These are phyloP conservation scores for Trichophaea hybrida DNA, from an alignment of 2,329 filamentous ascomycete species.

Conservation along the genomic window DNA sequence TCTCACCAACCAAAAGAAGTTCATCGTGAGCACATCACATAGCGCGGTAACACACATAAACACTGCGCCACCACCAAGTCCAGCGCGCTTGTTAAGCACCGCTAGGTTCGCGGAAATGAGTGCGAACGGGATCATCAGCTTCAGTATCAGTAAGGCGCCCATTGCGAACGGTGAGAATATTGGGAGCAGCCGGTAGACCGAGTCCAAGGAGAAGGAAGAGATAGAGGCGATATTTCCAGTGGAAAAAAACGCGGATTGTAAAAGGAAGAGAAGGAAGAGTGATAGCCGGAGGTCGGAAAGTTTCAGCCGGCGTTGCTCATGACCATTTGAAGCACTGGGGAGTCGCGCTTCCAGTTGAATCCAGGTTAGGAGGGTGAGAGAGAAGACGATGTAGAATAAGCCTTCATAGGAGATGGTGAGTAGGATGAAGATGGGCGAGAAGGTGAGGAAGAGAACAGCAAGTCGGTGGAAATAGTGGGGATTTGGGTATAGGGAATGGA, in stretches of 20 bases:
- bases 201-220: constrained; percentile 85
- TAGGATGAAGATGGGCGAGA: constrained; percentile 86
- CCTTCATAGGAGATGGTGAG: constrained; percentile 96
- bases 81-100: constrained; percentile 58
- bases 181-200: constrained; percentile 72
- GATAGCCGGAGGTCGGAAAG: constrained; percentile 77
- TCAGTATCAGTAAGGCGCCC: constrained; percentile 69
- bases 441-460: constrained; percentile 78
- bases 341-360: constrained; percentile 55
- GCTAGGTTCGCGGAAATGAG: constrained; percentile 89
- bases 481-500: constrained; percentile 65
- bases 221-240: constrained; percentile 92
- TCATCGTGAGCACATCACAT: constrained; percentile 78
- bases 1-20: constrained; percentile 95
- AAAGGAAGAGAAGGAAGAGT: constrained; percentile 85
- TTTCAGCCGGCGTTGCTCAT: constrained; percentile 46
- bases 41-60: constrained; percentile 93
- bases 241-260: constrained; percentile 93
- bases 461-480: constrained; percentile 82
- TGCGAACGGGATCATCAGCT: constrained; percentile 85
- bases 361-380: constrained; percentile 69
- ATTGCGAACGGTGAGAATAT: constrained; percentile 91
- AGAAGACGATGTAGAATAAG: constrained; percentile 87
- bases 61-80: constrained; percentile 35
- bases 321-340: not conserved